Conservation (phyloP, 176 grass and related monocot species). For the Bothriochloa decipiens region DNA sequence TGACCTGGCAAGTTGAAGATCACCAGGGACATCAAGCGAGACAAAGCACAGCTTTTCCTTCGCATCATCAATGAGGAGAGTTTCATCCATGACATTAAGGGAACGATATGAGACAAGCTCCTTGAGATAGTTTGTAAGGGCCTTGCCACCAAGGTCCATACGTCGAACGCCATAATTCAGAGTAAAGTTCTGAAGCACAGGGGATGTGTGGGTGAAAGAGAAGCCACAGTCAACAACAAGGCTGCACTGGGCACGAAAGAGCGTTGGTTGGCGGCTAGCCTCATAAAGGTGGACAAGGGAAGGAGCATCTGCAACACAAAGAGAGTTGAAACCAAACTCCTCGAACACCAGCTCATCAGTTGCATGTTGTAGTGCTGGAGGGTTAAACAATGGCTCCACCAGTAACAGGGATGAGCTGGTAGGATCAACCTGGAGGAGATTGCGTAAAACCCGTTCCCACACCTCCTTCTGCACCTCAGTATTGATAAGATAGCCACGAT, state of each 20-base stretch:
- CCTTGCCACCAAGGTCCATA: conserved; percentile 95
- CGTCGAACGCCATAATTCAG: conserved; percentile 82
- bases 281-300: conserved; percentile 92
- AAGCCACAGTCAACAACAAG: conserved; percentile 94
- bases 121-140: conserved; percentile 94
- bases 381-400: conserved; percentile 87
- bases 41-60: conserved; percentile 97
- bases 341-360: conserved; percentile 91
- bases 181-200: conserved; percentile 84
- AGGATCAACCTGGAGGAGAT: conserved; percentile 65
- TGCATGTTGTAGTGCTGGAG: conserved; percentile 67
- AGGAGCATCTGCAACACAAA: conserved; percentile 82
- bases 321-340: conserved; percentile 77
- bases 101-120: conserved; percentile 89
- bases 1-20: conserved; percentile 79
- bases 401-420: conserved; percentile 70
- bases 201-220: conserved; percentile 89
- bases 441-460: conserved; percentile 78
- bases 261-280: conserved; percentile 48
- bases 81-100: conserved; percentile 96
- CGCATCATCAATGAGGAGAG: conserved; percentile 89
- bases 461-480: conserved; percentile 79
- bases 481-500: conserved; percentile 95
- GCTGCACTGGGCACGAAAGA: conserved; percentile 61
- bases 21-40: conserved; percentile 77